These are phyloP conservation scores for Beta lomatogona DNA, from an alignment of 179 eudicot species.

Conservation along the genomic window DNA sequence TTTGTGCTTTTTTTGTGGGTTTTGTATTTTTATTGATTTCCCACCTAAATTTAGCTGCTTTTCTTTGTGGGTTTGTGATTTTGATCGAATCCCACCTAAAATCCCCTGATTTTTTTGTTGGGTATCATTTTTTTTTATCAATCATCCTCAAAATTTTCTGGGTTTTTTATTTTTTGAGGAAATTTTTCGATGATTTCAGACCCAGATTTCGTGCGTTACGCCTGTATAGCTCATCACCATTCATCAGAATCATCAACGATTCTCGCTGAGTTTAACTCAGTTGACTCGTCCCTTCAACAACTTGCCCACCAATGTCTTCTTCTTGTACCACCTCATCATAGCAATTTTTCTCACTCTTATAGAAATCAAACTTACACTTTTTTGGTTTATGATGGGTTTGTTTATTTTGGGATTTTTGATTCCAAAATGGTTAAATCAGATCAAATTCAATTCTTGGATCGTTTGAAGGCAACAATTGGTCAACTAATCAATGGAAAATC, in stretches of 20 bases:
- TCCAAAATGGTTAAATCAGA: slow-evolving; percentile 40
- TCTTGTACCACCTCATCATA: slow-evolving; percentile 60
- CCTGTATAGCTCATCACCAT: slow-evolving; percentile 53
- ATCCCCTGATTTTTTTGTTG: background rate
- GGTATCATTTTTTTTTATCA: background rate
- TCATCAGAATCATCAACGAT: slow-evolving; percentile 38
- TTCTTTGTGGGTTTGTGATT: background rate
- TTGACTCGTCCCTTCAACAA: slow-evolving; percentile 50
- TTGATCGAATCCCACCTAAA: slow-evolving; percentile 1
- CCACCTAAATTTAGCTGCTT: background rate
- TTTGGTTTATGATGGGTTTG: slow-evolving; percentile 53
- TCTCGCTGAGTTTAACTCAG: slow-evolving; percentile 67
- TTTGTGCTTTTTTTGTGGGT: background rate
- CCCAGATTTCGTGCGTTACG: slow-evolving; percentile 56
- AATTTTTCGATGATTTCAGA: slow-evolving; percentile 47
- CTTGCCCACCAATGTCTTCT: slow-evolving; percentile 64
- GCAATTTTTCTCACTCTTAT: slow-evolving; percentile 56
- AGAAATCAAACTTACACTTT: slow-evolving; percentile 52
- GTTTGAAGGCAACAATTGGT: slow-evolving; percentile 48
- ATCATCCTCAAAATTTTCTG: background rate
- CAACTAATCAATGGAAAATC: slow-evolving; percentile 22
- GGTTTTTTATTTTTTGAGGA: background rate
- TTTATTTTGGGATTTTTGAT: slow-evolving; percentile 62
- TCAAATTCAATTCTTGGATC: slow-evolving; percentile 44
- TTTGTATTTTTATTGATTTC: slow-evolving; percentile 3